Evolutionary conservation across 192 early-diverging fungal genomes (phyloP).

Genomic region (Entomortierella beljakovae): DNA sequence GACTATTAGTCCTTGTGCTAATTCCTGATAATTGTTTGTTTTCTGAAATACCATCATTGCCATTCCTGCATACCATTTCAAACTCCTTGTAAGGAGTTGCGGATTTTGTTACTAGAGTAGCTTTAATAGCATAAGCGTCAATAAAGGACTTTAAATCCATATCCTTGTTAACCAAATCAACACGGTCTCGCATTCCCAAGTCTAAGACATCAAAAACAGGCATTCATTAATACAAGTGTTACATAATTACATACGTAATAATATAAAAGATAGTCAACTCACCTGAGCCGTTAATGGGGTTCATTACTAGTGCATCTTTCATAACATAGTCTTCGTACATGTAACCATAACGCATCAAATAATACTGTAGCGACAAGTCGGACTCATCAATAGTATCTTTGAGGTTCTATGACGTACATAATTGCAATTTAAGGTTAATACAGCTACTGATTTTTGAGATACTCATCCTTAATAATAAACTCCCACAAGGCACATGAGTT

Average conservation of each 20-base stretch:
- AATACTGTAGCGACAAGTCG: slow-evolving; percentile 82
- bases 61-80: slow-evolving; percentile 18
- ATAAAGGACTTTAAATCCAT: slow-evolving; percentile 32
- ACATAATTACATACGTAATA: too few species aligned
- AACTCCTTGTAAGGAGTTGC: slow-evolving; percentile 44
- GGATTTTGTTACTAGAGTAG: slow-evolving; percentile 9
- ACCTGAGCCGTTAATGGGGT: slow-evolving; percentile 43
- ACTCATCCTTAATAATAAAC: too few species aligned
- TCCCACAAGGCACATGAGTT: neutral
- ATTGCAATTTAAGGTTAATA: neutral
- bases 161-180: slow-evolving; percentile 44
- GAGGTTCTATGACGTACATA: slow-evolving; percentile 55
- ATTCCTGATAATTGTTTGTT: neutral
- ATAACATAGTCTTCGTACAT: slow-evolving; percentile 82
- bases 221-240: neutral
- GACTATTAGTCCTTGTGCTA: neutral
- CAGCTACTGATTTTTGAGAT: too few species aligned
- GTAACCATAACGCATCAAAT: slow-evolving; percentile 83
- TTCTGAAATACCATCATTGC: too few species aligned
- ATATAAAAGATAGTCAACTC: neutral
- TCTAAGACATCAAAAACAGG: neutral
- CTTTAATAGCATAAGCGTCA: slow-evolving; percentile 37
- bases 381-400: slow-evolving; percentile 90
- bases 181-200: slow-evolving; percentile 39
- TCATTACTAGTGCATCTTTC: slow-evolving; percentile 53